Percentiles rank a stretch among this genome's conserved stretches.
Conservation (phyloP, 257 asterid species). For the Solanum boliviense region DNA sequence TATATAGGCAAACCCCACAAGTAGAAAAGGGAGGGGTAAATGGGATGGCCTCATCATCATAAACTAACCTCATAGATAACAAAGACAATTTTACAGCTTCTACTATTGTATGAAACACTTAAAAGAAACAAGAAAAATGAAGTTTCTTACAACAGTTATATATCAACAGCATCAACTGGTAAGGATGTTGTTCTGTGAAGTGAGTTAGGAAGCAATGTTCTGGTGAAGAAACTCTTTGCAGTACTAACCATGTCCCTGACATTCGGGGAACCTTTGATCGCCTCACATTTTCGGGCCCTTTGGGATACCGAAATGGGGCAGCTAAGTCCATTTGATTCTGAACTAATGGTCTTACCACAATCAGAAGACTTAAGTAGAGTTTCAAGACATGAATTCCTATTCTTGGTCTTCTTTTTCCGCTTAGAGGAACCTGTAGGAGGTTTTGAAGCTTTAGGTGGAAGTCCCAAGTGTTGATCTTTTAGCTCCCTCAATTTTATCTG, state of each 20-base stretch:
- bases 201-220: conserved; percentile 10
- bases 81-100: neutral
- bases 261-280: conserved; percentile 7
- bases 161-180: conserved; percentile 24
- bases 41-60: neutral
- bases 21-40: neutral
- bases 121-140: neutral
- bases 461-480: conserved; percentile 14
- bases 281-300: conserved; percentile 26
- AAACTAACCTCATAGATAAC: neutral
- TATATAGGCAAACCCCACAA: neutral
- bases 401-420: neutral
- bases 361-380: neutral
- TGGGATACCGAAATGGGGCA: conserved; percentile 28
- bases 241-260: conserved; percentile 4
- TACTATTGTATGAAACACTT: neutral
- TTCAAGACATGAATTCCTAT: neutral
- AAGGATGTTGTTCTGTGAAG: conserved; percentile 25
- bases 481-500: conserved; percentile 17
- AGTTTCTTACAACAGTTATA: neutral
- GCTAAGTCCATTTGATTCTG: conserved; percentile 3
- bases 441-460: conserved; percentile 3
- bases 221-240: conserved; percentile 7
- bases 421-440: neutral
- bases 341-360: neutral